Evolutionary conservation across 1,284 basidiomycete genomes (phyloP), one percentile per base, ranked within the genome.

Genomic region (Lignosus rhinocerotis): DNA sequence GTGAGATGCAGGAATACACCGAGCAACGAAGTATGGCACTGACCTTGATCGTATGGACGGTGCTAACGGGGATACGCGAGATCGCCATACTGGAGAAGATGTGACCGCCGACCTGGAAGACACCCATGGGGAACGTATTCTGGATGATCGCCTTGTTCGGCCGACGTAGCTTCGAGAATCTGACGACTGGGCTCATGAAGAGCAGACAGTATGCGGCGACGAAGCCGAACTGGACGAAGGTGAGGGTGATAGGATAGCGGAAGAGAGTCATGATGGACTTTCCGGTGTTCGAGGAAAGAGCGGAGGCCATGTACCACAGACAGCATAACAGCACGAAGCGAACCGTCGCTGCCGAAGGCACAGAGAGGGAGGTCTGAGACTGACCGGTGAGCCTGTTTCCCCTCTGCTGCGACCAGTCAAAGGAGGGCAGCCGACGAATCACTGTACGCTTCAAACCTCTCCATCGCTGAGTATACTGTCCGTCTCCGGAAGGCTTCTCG

Each of bases 11-110:
- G 19, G 14, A 25, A 31, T 36, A 32, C 47, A 51, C 16, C 46
- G 2, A 49, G 39, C 25, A 39, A 42, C 33, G 31, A 60, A 41
- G 25, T 11, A 41, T 53, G 57, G 16, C 19, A 61, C 84, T 69
- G 67, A 96, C 96, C 87, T 98, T 98, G 76, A 98, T 98, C 34
- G 96, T 99, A 72, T 99, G 97, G 25, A 98, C 95, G 0, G 97
- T 99, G 77, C 93, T 95, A 56, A 99, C 96, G 5, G 93, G 94
- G 60, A 98, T 97, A 55, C 94, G 82, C 41, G 93, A 93, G 62
- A 99, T 98, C 21, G 96, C 97, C 76, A 99, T 89, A 65, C 93
- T 96, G 31, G 93, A 94, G 70, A 97, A 96, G 66, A 98, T 94
- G 73, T 99, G 97, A 0, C 97, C 97, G n/a, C 91, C 92, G 43